A percentile compares a stretch with the other conserved stretches of the same genome.
phyloP scores from a whole-genome alignment of 352 stramenopile species.

The Thraustotheca clavata region DNA sequence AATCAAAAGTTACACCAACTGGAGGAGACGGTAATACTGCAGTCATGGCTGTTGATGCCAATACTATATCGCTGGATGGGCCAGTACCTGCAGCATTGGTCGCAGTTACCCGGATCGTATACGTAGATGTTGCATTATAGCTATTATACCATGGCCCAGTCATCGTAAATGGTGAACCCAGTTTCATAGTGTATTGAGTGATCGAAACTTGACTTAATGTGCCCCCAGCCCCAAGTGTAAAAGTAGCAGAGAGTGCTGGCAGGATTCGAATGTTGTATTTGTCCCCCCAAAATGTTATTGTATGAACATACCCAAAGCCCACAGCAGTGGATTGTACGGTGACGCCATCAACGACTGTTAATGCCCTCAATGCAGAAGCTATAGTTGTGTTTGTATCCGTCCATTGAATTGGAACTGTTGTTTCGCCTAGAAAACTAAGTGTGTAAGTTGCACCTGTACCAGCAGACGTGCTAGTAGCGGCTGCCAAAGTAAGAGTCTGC shows the following conservation, averaged over 20 bases:
- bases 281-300: constrained; percentile 78
- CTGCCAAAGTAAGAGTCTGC: constrained; percentile 50
- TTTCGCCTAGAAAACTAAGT: constrained; percentile 44
- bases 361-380: constrained; percentile 34
- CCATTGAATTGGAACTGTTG: constrained; percentile 36
- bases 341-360: constrained; percentile 46
- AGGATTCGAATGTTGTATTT: constrained; percentile 45
- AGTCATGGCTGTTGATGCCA: constrained; percentile 33
- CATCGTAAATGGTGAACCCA: constrained; percentile 44
- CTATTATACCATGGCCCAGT: constrained; percentile 23
- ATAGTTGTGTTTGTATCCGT: constrained; percentile 31
- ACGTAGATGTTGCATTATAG: constrained; percentile 16
- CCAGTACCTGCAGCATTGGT: constrained; percentile 53
- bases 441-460: constrained; percentile 33
- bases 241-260: constrained; percentile 30
- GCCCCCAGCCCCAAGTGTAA: constrained; percentile 21
- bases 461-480: constrained; percentile 24
- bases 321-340: constrained; percentile 33
- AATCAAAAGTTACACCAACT: constrained; percentile 64
- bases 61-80: constrained; percentile 27
- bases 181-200: constrained; percentile 34
- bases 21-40: constrained; percentile 66
- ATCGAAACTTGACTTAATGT: constrained; percentile 28
- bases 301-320: constrained; percentile 63
- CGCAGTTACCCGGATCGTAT: constrained; percentile 52